phyloP scores from a whole-genome alignment of 768 basidiomycete species.

The Hypholoma sublateritium region DNA sequence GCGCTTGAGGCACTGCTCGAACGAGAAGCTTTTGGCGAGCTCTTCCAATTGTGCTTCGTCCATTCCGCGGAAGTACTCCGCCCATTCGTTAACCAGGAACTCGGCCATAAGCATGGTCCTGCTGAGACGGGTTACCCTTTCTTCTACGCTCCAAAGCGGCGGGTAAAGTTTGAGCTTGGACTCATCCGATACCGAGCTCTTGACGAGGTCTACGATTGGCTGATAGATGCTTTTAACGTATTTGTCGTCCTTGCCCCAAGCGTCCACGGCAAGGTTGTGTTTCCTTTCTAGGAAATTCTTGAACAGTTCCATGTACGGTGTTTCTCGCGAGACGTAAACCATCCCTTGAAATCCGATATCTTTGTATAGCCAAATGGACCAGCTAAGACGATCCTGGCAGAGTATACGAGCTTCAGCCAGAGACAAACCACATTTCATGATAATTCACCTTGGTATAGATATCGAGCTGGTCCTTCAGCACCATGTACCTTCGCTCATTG shows the following conservation, averaged over 20 bases:
- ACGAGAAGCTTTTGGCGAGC: conserved; percentile 72
- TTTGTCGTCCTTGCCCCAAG: conserved; percentile 73
- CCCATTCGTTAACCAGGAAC: conserved; percentile 73
- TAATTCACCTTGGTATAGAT: conserved; percentile 62
- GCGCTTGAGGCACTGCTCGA: conserved; percentile 67
- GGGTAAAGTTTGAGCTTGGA: conserved; percentile 54
- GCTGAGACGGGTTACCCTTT: conserved; percentile 60
- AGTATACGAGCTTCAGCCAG: not conserved
- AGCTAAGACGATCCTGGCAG: conserved; percentile 57
- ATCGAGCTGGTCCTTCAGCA: conserved; percentile 70
- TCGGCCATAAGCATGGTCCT: conserved; percentile 71
- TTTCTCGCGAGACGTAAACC: conserved; percentile 66
- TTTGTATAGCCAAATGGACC: conserved; percentile 89
- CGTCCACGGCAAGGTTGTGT: conserved; percentile 71
- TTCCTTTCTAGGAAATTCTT: conserved; percentile 70
- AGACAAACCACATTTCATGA: no score
- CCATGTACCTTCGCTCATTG: conserved; percentile 62
- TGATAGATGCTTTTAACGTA: conserved; percentile 59
- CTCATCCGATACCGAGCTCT: conserved; percentile 46
- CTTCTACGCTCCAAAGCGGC: conserved; percentile 61
- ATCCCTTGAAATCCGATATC: conserved; percentile 84
- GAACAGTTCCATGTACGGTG: conserved; percentile 71
- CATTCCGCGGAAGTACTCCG: conserved; percentile 62
- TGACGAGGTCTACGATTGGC: conserved; percentile 63
- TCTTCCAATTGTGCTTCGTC: conserved; percentile 61